Base-by-base conservation (phyloP, 2,329 filamentous ascomycete genomes). In the Colletotrichum navitas region DNA sequence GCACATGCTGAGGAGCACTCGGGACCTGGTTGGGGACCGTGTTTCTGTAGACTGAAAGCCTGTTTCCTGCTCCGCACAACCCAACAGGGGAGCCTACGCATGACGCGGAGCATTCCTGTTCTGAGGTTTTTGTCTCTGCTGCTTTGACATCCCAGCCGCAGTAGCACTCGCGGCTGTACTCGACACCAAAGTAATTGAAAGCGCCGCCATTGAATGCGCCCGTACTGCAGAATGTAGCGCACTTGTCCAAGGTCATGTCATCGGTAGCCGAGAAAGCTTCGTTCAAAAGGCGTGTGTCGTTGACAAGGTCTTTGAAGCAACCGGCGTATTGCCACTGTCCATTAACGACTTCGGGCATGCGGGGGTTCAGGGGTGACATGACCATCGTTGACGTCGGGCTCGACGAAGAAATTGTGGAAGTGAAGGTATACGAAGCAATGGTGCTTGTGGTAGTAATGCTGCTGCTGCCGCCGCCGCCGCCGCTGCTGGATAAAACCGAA, bases 171-270 rank as follows among this genome's bases (percentile, higher is more conserved):
- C 75, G 64, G 26, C 75, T 71, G 24, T 76, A 76, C 32, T 77
- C 74, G 10, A 75, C 72, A 24, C 76, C 76, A 49, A 78, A 77
- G 63, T 74, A 77, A 58, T 77, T 78, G 71, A 74, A 78, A 0
- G 66, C 66, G 1, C 68, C 59, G 62, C 68, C 71, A 43, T 75
- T 74, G 29, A 70, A 73, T 5, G 66, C 56, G 1, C 65, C 71
- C 7, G 34, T 54, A 45, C 69, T 73, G 47, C 78, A 78, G 62
- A 76, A 78, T 29, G 71, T 49, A 10, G 76, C 78, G 43, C 77
- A 78, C 2, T 67, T 55, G 41, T 75, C 74, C 3, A 77, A 70
- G 2, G 75, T 76, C 70, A 76, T 77, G 21, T 68, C 68, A 32
- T 76, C 72, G 0, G 74, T 63, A 3, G 77, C 70, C 4, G 63